Base-by-base conservation (phyloP, 2,329 filamentous ascomycete genomes). In the Aspergillus sp. region DNA sequence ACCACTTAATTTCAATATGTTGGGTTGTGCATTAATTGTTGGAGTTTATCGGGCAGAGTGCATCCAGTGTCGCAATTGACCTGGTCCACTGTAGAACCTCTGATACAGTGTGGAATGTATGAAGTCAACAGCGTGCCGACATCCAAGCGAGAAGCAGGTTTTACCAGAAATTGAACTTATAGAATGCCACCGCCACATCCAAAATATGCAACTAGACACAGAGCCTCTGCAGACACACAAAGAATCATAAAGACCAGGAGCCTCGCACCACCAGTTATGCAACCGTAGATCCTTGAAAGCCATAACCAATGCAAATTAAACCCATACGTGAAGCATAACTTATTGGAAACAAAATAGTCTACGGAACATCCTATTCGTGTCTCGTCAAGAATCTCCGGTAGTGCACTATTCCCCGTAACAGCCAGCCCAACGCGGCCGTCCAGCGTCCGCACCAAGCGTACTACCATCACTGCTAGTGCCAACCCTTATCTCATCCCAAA, bases 381-480 rank as follows among this genome's bases (percentile, higher is more conserved):
- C 12, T n/a, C 34, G 15, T 15, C 34, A 13, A 36, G 2, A 13
- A 36, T 36, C 13, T 36, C 15, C 34, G 34, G 34, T n/a, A n/a
- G 39, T 30, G 26, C 17, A 38, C 47, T 9, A 47, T 17, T 6
- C 22, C 44, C 26, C 26, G 8, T 5, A 24, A 26, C 26, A 9
- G n/a, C n/a, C 34, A 43, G 47, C 45, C 24, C 65, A 45, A 54
- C 56, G 22, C 38, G 58, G 53, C 26, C 55, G 45, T 61, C 50
- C 48, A 60, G 55, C 55, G 48, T 53, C 60, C 55, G 53, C 38
- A 56, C 47, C 43, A 18, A 38, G 48, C 39, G 22, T 36, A 36
- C 24, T 15, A 22, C 7, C 15, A 22, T 49, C 50, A 48, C 26
- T 30, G 34, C 51, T 13, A 32, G 42, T 30, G 34, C 51, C 17